Base-by-base conservation (phyloP, 306 rosid genomes). In the Carpinus fangiana region DNA sequence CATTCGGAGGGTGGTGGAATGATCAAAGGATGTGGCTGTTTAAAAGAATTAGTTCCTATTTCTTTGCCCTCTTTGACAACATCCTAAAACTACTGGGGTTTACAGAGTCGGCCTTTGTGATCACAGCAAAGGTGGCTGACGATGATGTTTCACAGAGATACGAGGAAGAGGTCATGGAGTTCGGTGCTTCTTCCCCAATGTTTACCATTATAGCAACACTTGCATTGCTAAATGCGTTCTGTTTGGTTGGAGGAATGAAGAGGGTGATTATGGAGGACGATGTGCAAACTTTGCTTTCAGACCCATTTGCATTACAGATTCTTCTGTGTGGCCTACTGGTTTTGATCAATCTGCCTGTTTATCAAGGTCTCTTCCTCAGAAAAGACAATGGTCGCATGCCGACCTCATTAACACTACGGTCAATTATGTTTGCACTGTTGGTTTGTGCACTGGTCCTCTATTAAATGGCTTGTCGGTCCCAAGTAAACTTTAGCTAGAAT, bases 21-120 rank as follows among this genome's bases (percentile, higher is more conserved):
- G 71, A 66, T 38, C 71, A 66, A 38, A 66, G 71, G 26, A 66
- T 66, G 71, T 66, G 48, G 71, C 23, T 66, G 21, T 38, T 7
- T 4, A 36, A 41, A 38, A 66, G 71, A 66, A 66, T 23, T 7
- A 66, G 13, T 38, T 48, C 74, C 41, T 21, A 12, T 10, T 11
- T 70, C 21, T 70, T 45, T 48, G 74, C 10, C 10, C 13, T 48
- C 12, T 14, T 70, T 3, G 74, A 70, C 55, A 2, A 7, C 17
- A 48, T 45, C 28, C 43, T 70, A 28, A 70, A 70, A 14, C 57
- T 16, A 46, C 20, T 48, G 41, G 38, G 59, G 0, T 70, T 70
- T 23, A 20, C 43, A 69, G 12, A 48, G 38, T 20, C 74, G 21
- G 13, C 12, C 20, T 46, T 70, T 46, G 11, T 23, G 20, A 50